Evolutionary conservation across 768 basidiomycete genomes (phyloP).

Genomic region (Suillus luteus): DNA sequence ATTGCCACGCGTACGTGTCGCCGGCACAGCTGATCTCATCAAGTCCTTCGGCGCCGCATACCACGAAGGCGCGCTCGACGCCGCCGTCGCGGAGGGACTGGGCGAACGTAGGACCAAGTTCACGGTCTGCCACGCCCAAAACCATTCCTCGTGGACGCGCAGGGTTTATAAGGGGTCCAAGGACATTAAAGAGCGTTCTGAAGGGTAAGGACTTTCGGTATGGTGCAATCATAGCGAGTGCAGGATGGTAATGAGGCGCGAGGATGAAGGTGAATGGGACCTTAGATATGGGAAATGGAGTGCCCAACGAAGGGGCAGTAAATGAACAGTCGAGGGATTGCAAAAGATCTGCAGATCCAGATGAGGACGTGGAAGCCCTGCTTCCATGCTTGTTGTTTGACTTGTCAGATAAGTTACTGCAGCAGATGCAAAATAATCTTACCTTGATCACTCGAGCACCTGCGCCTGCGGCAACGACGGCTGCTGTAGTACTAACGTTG

Average conservation of each 20-base stretch:
- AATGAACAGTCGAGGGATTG: constrained; percentile 82
- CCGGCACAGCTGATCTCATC: constrained; percentile 98
- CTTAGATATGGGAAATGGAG: constrained; percentile 50
- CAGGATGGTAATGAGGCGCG: constrained; percentile 91
- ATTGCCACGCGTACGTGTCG: constrained; percentile 81
- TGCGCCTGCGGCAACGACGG: constrained; percentile 91
- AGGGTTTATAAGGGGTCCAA: constrained; percentile 94
- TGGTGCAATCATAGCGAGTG: constrained; percentile 79
- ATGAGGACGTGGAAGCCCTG: constrained; percentile 88
- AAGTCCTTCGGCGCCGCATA: constrained; percentile 88
- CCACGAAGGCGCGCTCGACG: constrained; percentile 84
- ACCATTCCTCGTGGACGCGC: constrained; percentile 86
- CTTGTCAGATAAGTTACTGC: neutral
- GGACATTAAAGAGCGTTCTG: constrained; percentile 94
- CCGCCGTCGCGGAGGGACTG: constrained; percentile 70
- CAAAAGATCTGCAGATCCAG: constrained; percentile 92
- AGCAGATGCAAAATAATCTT: constrained; percentile 20
- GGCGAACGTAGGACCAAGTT: constrained; percentile 82
- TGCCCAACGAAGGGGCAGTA: constrained; percentile 52
- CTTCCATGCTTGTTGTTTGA: constrained; percentile 73
- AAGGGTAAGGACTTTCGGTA: constrained; percentile 87
- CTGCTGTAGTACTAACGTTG: constrained; percentile 96
- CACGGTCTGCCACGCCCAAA: constrained; percentile 82
- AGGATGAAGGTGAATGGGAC: constrained; percentile 92
- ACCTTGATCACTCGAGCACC: constrained; percentile 95